Evolutionary conservation across 148 eudicot genomes (phyloP).

Genomic region (Agrostemma githago): DNA sequence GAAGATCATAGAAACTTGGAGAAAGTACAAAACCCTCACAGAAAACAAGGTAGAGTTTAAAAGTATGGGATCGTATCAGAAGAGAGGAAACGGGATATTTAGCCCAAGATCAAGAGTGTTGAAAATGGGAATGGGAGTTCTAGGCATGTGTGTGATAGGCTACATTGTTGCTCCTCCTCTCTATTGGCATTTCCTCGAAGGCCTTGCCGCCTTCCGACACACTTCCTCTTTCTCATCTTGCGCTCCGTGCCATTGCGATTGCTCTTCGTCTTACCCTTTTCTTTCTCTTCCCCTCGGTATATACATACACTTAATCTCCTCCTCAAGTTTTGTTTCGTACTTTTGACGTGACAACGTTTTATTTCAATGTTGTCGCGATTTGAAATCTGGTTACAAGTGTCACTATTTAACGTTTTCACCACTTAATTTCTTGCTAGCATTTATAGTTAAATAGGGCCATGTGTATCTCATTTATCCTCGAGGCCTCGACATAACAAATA

Average conservation of each 20-base stretch:
- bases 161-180: slow-evolving; percentile 81
- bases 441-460: too few relatives aligned
- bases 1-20: too few relatives aligned
- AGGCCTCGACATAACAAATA: too few relatives aligned
- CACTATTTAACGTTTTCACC: not conserved
- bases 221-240: slow-evolving; percentile 41
- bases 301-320: not conserved
- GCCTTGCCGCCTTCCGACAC: slow-evolving; percentile 17
- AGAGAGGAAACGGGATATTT: slow-evolving; percentile 30
- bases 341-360: too few relatives aligned
- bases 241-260: slow-evolving; percentile 57
- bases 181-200: slow-evolving; percentile 57
- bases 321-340: not conserved
- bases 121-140: slow-evolving; percentile 42
- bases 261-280: slow-evolving; percentile 64
- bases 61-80: slow-evolving; percentile 12
- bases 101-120: slow-evolving; percentile 31
- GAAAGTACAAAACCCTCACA: too few relatives aligned
- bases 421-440: too few relatives aligned
- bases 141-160: slow-evolving; percentile 62
- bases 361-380: too few relatives aligned
- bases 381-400: not conserved
- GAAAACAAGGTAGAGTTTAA: not conserved
- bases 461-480: too few relatives aligned
- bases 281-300: slow-evolving; percentile 54